Conservation (phyloP, 2,329 filamentous ascomycete genomes). For the Lecanicillium sp. region DNA sequence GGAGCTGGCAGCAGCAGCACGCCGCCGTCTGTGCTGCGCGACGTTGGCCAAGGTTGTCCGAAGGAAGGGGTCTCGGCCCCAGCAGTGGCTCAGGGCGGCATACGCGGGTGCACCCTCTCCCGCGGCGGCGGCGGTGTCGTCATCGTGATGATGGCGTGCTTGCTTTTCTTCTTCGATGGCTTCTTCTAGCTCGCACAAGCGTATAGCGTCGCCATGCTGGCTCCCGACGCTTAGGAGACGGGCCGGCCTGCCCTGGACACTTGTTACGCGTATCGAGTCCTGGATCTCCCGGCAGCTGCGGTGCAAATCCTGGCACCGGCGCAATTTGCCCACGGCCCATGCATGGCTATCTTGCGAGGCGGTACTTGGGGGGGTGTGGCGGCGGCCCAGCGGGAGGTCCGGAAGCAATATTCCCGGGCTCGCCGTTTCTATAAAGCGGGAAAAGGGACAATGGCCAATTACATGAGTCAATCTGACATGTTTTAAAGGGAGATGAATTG, state of each 20-base stretch:
- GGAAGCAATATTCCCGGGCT: not conserved
- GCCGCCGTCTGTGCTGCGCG: not conserved
- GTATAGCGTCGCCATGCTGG: not conserved
- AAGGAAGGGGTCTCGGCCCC: constrained; percentile 9
- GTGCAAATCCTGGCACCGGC: not conserved
- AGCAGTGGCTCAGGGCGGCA: constrained; percentile 16
- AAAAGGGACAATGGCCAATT: not conserved
- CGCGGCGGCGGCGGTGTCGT: not conserved
- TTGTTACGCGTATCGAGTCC: no score
- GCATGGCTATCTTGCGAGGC: not conserved
- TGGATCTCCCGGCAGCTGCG: not conserved
- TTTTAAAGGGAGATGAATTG: no score
- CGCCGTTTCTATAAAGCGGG: not conserved
- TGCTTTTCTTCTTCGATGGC: no score
- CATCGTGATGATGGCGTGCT: no score
- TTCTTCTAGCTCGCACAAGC: not conserved
- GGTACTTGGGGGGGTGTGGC: not conserved
- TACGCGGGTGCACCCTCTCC: not conserved
- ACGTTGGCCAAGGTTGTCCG: constrained; percentile 9
- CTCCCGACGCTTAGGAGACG: not conserved
- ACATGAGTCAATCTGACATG: no score
- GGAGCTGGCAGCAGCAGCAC: no score
- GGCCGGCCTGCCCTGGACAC: not conserved
- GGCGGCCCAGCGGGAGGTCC: not conserved
- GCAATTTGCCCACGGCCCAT: not conserved